Evolutionary conservation across 495 filamentous ascomycete species (phyloP).

Genomic region (Xylaria flabelliformis): DNA sequence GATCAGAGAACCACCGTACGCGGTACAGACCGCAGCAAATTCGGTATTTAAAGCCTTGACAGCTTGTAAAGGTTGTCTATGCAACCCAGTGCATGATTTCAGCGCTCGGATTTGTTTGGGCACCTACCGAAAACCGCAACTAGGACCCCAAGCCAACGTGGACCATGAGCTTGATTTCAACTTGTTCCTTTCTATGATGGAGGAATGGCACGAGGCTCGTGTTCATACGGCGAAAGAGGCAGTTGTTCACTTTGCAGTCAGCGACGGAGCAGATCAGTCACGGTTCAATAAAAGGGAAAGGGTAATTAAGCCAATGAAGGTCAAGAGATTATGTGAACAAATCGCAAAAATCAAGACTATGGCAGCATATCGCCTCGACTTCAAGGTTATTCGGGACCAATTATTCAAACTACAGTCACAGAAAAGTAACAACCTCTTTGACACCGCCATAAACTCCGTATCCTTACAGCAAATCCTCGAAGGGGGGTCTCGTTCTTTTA

Average conservation of each 20-base stretch:
- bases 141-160: not conserved
- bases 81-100: slow-evolving; percentile 12
- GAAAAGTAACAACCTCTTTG: not conserved
- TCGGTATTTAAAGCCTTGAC: slow-evolving; percentile 12
- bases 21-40: slow-evolving; percentile 1
- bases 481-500: not conserved
- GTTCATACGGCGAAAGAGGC: not conserved
- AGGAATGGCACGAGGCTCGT: slow-evolving; percentile 18
- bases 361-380: not conserved
- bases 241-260: slow-evolving; percentile 13
- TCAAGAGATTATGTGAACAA: not conserved
- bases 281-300: not conserved
- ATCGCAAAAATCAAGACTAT: not conserved
- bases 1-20: slow-evolving; percentile 10
- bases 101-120: slow-evolving; percentile 6
- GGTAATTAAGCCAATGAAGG: not conserved
- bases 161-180: slow-evolving; percentile 10
- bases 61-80: slow-evolving; percentile 16
- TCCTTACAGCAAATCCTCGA: not conserved
- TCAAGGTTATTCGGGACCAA: not conserved
- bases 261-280: not conserved
- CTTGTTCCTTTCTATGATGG: slow-evolving; percentile 16
- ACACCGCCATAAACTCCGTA: not conserved
- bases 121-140: slow-evolving; percentile 11
- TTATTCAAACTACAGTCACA: not conserved